Percentiles rank a stretch among this genome's conserved stretches.
These are phyloP conservation scores for Candida rishiriensis DNA, from an alignment of 805 yeast species.

Conservation along the genomic window DNA sequence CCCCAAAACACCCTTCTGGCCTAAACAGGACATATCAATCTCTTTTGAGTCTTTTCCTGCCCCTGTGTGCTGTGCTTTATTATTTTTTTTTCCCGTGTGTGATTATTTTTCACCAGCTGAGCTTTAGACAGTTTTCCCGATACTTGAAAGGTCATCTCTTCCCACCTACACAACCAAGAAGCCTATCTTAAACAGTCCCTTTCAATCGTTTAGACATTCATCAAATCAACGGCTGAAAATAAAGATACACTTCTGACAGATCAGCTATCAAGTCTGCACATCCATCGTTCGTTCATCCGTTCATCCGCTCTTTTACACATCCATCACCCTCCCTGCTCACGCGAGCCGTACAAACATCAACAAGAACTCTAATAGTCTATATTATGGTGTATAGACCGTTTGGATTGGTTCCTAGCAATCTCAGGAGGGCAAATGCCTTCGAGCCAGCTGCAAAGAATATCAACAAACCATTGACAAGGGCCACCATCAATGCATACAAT, in stretches of 20 bases:
- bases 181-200: too few relatives aligned
- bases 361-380: background rate
- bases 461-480: conserved; percentile 24
- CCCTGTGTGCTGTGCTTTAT: too few relatives aligned
- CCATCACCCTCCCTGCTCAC: background rate
- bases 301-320: background rate
- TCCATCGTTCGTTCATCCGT: background rate
- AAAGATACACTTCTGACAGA: background rate
- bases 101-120: too few relatives aligned
- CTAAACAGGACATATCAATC: too few relatives aligned
- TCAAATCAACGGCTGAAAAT: too few relatives aligned
- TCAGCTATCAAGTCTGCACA: background rate
- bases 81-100: too few relatives aligned
- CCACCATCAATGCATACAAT: conserved; percentile 18
- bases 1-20: too few relatives aligned
- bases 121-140: too few relatives aligned
- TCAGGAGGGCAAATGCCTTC: conserved; percentile 2
- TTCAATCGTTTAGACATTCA: too few relatives aligned
- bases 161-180: too few relatives aligned
- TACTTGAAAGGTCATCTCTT: too few relatives aligned
- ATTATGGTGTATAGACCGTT: conserved; percentile 4
- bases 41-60: too few relatives aligned
- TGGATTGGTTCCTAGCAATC: conserved; percentile 3
- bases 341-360: background rate
- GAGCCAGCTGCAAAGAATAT: conserved; percentile 7